Conservation (phyloP, 2,329 filamentous ascomycete species). For the Talaromyces sp. region DNA sequence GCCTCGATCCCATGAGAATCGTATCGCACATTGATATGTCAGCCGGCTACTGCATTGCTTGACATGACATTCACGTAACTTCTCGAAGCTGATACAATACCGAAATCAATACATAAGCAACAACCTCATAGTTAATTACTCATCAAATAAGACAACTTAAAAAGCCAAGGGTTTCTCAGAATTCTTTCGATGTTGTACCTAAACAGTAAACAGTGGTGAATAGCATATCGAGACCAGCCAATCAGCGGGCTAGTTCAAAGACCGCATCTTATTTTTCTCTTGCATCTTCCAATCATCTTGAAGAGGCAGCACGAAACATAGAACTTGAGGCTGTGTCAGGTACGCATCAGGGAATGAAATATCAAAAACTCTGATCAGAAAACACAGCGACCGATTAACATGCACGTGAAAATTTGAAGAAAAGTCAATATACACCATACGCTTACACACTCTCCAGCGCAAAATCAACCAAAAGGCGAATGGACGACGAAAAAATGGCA, state of each 20-base stretch:
- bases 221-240: neutral
- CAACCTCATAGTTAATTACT: neutral
- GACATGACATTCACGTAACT: neutral
- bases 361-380: too few relatives aligned
- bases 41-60: neutral
- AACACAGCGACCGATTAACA: neutral
- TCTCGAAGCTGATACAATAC: neutral
- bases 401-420: neutral
- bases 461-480: neutral
- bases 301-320: neutral
- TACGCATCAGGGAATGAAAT: neutral
- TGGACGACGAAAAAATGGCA: neutral
- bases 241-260: neutral
- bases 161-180: constrained; percentile 36
- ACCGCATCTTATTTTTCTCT: neutral
- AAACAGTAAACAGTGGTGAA: neutral
- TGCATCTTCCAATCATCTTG: neutral
- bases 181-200: constrained; percentile 16
- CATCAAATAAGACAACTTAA: constrained; percentile 9
- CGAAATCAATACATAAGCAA: neutral
- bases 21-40: neutral
- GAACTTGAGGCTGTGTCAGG: neutral
- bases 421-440: neutral
- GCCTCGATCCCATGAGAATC: neutral
- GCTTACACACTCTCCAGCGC: neutral